Percentiles rank a stretch among this genome's conserved stretches.
Conservation (phyloP, 1,284 basidiomycete species). For the Ceratobasidium sp. region DNA sequence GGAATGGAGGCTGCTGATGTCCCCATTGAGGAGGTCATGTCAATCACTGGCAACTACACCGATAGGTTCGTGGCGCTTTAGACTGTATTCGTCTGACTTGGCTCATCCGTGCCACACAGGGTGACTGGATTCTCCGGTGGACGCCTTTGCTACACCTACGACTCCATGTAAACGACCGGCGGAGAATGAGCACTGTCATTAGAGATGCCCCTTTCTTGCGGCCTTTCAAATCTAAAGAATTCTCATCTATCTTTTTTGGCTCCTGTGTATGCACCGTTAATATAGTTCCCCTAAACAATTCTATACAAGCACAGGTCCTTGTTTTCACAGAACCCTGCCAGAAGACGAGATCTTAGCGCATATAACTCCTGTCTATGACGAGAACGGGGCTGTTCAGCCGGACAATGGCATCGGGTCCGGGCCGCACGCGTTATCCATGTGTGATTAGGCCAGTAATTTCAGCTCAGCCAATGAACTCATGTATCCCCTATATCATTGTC, state of each 20-base stretch:
- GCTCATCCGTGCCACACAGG: background rate
- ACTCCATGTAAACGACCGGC: constrained; percentile 20
- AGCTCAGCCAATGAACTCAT: background rate
- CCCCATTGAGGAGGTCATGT: constrained; percentile 23
- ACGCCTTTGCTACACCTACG: constrained; percentile 30
- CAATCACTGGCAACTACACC: constrained; percentile 22
- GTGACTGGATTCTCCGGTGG: constrained; percentile 26
- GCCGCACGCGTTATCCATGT: background rate
- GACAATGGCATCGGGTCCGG: background rate
- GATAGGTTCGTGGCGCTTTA: background rate
- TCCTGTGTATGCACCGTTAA: constrained; percentile 17
- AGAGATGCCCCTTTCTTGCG: constrained; percentile 10
- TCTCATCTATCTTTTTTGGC: background rate
- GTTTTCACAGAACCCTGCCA: background rate
- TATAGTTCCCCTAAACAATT: constrained; percentile 13
- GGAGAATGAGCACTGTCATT: constrained; percentile 5
- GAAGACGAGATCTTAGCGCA: constrained; percentile 27
- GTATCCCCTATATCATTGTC: background rate
- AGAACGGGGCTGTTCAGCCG: constrained; percentile 4
- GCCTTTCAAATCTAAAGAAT: background rate
- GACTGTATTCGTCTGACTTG: background rate
- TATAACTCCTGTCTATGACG: constrained; percentile 14
- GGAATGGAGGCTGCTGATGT: constrained; percentile 31
- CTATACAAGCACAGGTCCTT: background rate
- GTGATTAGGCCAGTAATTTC: background rate